These are phyloP conservation scores for Spizellomyces sp. DNA, from an alignment of 192 early-diverging fungal species.

Conservation along the genomic window DNA sequence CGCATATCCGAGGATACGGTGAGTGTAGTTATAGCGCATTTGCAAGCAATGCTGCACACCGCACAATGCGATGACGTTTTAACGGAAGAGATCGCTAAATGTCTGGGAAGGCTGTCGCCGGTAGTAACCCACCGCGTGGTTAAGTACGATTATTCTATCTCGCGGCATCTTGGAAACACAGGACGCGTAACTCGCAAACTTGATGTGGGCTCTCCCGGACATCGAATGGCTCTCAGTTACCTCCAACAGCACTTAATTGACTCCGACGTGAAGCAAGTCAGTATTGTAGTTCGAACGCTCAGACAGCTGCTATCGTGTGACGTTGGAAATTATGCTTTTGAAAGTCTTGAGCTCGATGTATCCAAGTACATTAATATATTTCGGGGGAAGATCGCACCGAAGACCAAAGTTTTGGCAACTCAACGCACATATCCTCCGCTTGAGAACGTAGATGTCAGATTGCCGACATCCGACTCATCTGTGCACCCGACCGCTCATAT, in stretches of 20 bases:
- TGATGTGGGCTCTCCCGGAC: not conserved
- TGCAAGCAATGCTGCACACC: no score
- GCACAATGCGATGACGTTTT: no score
- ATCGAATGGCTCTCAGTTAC: conserved; percentile 2
- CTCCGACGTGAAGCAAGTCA: conserved; percentile 12
- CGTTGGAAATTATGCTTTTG: conserved; percentile 9
- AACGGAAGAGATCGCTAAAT: no score
- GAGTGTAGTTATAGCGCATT: no score
- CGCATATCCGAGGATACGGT: no score
- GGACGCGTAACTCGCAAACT: no score
- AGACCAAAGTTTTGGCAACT: not conserved
- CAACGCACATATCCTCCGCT: not conserved
- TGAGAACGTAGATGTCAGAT: not conserved
- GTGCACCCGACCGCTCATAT: not conserved
- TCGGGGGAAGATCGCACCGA: not conserved
- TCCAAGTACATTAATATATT: conserved; percentile 11
- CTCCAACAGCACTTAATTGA: conserved; percentile 11
- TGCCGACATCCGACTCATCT: not conserved
- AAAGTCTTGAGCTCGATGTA: not conserved
- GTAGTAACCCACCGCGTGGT: no score
- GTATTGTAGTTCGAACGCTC: conserved; percentile 2
- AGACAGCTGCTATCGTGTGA: not conserved
- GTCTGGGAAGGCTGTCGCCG: no score
- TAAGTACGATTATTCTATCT: no score
- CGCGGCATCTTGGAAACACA: no score